Base-by-base conservation (phyloP, 306 rosid species). In the Dicorynia guianensis region DNA sequence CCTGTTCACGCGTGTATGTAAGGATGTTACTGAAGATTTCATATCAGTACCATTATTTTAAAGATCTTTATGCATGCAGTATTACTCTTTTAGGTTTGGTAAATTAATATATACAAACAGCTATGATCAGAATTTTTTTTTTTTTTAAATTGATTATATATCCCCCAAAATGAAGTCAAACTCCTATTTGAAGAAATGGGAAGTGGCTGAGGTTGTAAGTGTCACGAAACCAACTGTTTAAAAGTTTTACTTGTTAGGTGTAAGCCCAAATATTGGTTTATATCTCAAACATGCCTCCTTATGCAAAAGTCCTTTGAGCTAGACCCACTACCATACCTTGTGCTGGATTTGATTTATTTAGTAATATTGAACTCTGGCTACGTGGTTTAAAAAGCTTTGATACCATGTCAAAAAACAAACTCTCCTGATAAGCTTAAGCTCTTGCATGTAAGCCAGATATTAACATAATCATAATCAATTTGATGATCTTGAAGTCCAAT, bases 71-170 rank as follows among this genome's bases (percentile, higher is more conserved):
- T 25, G 17, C 42, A 10, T 42, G 39, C 35, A 19, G 44, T 44
- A 40, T 44, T 64, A 53, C 50, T 36, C 54, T 73, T 46, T 15
- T 25, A 25, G 18, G 25, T 58, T 49, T 64, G 47, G 33, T 18
- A 19, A 36, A 69, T 49, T 58, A 18, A 67, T 48, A 55, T 17
- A 63, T 66, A 50, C 55, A 54, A 63, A 34, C 40, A 72, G 30
- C 59, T 34, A 20, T 59, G 54, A 25, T 25, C 12, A 57, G 17
- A 43, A 17, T 14, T 60, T 73, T 25, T 15, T 15, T 59, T 66
- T 25, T 47, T 34, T 65, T 43, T 14, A 53, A 55, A 38, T 59
- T 68, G 9, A 69, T 80, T 67, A 17, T 52, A 67, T 47, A 72
- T 39, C 62, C 58, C 62, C 25, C 55, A 53, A 69, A 69, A 50